Conservation (phyloP, 2,329 filamentous ascomycete genomes). For the Epichloe brachyelytri region DNA sequence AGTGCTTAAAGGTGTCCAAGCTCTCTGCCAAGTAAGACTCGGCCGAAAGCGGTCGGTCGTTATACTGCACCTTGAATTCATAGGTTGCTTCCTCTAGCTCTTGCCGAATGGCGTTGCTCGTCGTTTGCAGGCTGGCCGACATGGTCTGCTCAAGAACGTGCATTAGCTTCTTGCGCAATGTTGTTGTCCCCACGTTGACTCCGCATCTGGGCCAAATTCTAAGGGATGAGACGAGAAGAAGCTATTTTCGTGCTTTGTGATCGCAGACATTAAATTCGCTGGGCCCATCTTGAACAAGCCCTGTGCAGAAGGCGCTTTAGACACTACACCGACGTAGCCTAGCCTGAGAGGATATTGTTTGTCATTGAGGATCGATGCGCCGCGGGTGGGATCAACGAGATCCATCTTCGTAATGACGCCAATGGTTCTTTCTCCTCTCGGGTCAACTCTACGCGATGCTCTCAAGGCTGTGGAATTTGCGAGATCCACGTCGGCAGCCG, state of each 20-base stretch:
- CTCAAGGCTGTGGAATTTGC: conserved; percentile 90
- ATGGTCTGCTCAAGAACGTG: conserved; percentile 93
- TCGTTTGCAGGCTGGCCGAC: conserved; percentile 81
- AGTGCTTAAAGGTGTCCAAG: conserved; percentile 92
- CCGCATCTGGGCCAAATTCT: conserved; percentile 63
- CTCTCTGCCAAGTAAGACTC: conserved; percentile 95
- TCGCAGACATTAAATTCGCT: conserved; percentile 65
- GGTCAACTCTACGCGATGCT: conserved; percentile 83
- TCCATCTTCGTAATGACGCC: conserved; percentile 99
- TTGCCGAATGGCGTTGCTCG: conserved; percentile 82
- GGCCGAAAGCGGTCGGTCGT: conserved; percentile 84
- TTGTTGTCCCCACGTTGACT: conserved; percentile 70
- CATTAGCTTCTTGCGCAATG: conserved; percentile 91
- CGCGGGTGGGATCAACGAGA: conserved; percentile 72
- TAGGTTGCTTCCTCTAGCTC: conserved; percentile 95
- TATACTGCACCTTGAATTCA: conserved; percentile 99
- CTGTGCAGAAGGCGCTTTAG: conserved; percentile 56
- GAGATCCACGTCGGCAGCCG: conserved; percentile 90
- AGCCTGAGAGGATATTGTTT: conserved; percentile 89
- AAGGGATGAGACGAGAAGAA: conserved; percentile 76
- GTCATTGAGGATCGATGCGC: conserved; percentile 67
- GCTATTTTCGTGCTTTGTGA: conserved; percentile 75
- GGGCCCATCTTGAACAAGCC: conserved; percentile 75
- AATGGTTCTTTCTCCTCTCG: conserved; percentile 88
- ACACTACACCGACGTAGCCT: conserved; percentile 92